Evolutionary conservation across 2,329 filamentous ascomycete species (phyloP), one percentile per base, ranked within the genome.

Genomic region (Parafenestella ontariensis): DNA sequence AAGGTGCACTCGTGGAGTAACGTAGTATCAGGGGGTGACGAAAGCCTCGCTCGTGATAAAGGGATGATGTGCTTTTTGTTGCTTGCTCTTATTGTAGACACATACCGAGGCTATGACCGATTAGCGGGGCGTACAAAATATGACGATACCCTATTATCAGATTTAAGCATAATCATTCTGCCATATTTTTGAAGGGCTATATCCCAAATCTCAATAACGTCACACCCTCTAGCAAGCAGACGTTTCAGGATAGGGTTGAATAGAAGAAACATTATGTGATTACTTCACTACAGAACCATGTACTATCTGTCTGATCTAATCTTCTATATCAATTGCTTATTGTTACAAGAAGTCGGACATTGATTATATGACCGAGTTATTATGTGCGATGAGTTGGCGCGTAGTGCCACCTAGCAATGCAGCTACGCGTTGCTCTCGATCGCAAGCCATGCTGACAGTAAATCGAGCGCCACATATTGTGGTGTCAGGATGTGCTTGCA

Each of bases 61-160:
- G 13, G 31, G 13, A 15, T 8, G 13, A n/a, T 15, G 8, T 15
- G 31, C 31, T 34, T 34, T 17, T 40, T 23, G 37, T 9, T 40
- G 10, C 20, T 40, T 40, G 20, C 1, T n/a, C n/a, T n/a, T 40
- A 23, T 40, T 5, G 5, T n/a, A 39, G 20, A 23, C 15, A 15
- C 10, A 26, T 42, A 10, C 47, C 29, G 48, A 58, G 41, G 46
- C 54, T 55, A 52, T 48, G 43, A 41, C 40, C 33, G 39, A 44
- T 48, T 48, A 54, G 43, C 43, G 31, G 51, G 42, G 41, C 20
- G 44, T 26, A 26, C 24, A 36, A 53, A 56, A 33, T 34, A 34
- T 48, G 40, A 52, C 46, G 54, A 52, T 56, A 56, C 49, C 49
- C 49, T 53, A 53, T 53, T 53, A 46, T 56, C 49, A 49, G 23